phyloP scores from a whole-genome alignment of 148 eudicot species.

The Rhododendron ferrugineum region DNA sequence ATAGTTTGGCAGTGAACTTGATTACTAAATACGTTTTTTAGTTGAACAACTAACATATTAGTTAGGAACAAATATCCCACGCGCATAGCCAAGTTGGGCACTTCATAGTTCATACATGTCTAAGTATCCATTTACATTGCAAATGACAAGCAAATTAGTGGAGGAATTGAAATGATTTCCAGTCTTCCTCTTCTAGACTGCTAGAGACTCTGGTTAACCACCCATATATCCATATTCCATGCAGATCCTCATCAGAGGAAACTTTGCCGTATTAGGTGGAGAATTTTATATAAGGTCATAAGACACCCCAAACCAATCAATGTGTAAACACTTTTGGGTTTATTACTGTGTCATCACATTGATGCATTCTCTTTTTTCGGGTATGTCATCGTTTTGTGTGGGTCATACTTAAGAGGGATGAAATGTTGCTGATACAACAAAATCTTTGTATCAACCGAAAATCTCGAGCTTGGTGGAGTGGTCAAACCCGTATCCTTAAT shows the following conservation, averaged over 20 bases:
- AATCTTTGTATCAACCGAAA: neutral
- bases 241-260: neutral
- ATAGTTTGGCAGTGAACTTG: neutral
- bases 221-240: neutral
- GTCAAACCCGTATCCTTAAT: neutral
- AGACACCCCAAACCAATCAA: neutral
- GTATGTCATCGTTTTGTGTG: neutral
- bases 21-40: neutral
- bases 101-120: neutral
- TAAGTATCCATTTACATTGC: neutral
- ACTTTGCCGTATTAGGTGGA: neutral
- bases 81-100: neutral
- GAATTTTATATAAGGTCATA: neutral
- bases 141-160: neutral
- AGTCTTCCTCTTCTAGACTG: neutral
- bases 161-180: neutral
- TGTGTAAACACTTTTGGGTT: neutral
- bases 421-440: neutral
- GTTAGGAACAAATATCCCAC: neutral
- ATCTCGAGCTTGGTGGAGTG: neutral
- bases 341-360: neutral
- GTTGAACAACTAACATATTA: neutral
- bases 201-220: neutral
- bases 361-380: neutral
- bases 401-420: neutral